Percentiles rank a stretch among this genome's conserved stretches.
phyloP scores from a whole-genome alignment of 306 rosid genomes.

The Mimosa pudica region DNA sequence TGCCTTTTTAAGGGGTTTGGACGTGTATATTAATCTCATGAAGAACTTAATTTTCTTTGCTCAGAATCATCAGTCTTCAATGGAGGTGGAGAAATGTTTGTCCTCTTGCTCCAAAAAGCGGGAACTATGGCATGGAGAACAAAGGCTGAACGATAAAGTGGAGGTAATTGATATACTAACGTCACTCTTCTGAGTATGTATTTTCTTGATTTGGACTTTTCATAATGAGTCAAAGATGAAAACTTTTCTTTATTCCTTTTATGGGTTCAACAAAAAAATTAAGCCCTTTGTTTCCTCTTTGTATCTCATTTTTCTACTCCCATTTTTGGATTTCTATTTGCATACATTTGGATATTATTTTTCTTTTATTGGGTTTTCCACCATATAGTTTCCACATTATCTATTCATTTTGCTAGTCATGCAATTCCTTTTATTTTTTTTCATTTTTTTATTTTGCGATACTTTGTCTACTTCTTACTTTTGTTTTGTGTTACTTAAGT shows the following conservation, averaged over 20 bases:
- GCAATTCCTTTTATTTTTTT: slow-evolving; percentile 29
- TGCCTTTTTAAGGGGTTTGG: not conserved
- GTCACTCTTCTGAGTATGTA: not conserved
- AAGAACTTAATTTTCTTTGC: not conserved
- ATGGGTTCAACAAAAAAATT: not conserved
- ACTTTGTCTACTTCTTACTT: not conserved
- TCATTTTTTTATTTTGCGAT: not conserved
- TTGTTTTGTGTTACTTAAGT: not conserved
- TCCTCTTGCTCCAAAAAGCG: slow-evolving; percentile 5
- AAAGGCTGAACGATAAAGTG: slow-evolving; percentile 42
- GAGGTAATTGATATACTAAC: slow-evolving; percentile 40
- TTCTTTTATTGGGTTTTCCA: no score
- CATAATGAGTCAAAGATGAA: not conserved
- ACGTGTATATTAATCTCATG: not conserved
- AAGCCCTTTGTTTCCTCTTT: no score
- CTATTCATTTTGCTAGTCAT: slow-evolving; percentile 14
- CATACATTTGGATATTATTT: no score
- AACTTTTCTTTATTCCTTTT: not conserved
- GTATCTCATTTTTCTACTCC: no score
- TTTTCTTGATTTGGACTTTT: not conserved
- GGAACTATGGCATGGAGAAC: slow-evolving; percentile 15
- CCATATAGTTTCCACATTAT: not conserved
- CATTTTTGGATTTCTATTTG: not conserved
- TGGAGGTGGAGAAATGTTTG: slow-evolving; percentile 36
- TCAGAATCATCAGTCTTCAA: slow-evolving; percentile 16